These are phyloP conservation scores for Aspergillus steynii DNA, from an alignment of 495 filamentous ascomycete genomes.

Conservation along the genomic window DNA sequence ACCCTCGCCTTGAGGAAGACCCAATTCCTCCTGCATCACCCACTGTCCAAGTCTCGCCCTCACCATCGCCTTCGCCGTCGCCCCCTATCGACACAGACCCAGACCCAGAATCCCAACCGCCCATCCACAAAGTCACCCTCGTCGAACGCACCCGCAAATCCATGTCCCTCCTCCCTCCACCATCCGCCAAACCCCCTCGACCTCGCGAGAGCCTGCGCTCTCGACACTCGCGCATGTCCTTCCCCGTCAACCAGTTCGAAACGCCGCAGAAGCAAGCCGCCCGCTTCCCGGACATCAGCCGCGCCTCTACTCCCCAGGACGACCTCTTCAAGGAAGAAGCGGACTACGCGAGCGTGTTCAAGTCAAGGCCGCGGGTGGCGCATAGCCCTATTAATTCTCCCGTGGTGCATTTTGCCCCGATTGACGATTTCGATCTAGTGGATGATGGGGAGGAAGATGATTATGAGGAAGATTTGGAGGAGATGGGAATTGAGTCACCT, in stretches of 20 bases:
- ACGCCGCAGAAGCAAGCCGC: slow-evolving; percentile 41
- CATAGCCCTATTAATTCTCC: slow-evolving; percentile 70
- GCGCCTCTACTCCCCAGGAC: slow-evolving; percentile 54
- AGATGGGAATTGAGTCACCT: slow-evolving; percentile 1
- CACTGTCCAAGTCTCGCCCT: neutral
- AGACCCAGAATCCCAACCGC: slow-evolving; percentile 30
- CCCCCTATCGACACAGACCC: slow-evolving; percentile 21
- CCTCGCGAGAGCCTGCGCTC: slow-evolving; percentile 30
- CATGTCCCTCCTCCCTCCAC: slow-evolving; percentile 62
- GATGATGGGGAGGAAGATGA: slow-evolving; percentile 12
- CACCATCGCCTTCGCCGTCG: neutral
- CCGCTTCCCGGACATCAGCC: slow-evolving; percentile 22
- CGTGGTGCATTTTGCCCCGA: slow-evolving; percentile 41
- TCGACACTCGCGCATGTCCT: slow-evolving; percentile 50
- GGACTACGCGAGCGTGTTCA: slow-evolving; percentile 84
- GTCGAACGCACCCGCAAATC: slow-evolving; percentile 78
- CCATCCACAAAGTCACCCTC: slow-evolving; percentile 41
- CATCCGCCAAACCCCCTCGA: slow-evolving; percentile 17
- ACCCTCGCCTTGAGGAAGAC: neutral
- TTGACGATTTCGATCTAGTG: slow-evolving; percentile 34
- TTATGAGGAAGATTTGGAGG: slow-evolving; percentile 8
- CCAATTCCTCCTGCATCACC: neutral
- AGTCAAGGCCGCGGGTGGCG: slow-evolving; percentile 76
- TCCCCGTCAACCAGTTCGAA: slow-evolving; percentile 63
- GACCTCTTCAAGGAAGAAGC: slow-evolving; percentile 65